phyloP scores from a whole-genome alignment of 2,329 filamentous ascomycete genomes.

The Phoma sp. region DNA sequence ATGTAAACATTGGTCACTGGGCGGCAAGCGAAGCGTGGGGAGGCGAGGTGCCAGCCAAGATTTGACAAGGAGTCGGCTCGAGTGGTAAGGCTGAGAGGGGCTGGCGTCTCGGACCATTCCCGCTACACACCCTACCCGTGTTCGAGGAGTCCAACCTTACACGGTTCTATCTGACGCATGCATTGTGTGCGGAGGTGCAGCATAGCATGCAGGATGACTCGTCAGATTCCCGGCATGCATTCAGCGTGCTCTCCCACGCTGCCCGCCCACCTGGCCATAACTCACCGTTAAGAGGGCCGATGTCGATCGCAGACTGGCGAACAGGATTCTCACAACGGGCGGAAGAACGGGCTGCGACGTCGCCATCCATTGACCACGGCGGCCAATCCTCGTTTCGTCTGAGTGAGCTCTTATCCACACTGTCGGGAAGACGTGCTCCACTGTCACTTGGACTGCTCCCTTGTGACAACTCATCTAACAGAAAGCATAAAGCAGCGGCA shows the following conservation, averaged over 20 bases:
- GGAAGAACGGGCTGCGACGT: conserved; percentile 27
- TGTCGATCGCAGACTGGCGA: conserved; percentile 29
- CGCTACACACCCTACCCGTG: conserved; percentile 23
- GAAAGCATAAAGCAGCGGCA: neutral
- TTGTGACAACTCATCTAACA: conserved; percentile 3
- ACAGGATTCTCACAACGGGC: conserved; percentile 29
- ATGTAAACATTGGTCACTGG: conserved; percentile 2
- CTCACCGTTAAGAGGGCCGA: conserved; percentile 22
- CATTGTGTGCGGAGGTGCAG: conserved; percentile 25
- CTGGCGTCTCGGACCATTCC: conserved; percentile 17
- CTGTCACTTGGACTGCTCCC: neutral
- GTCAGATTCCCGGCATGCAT: conserved; percentile 14
- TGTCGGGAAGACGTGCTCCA: conserved; percentile 23
- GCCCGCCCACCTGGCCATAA: conserved; percentile 12
- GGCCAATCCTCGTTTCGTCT: conserved; percentile 29
- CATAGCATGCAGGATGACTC: conserved; percentile 24
- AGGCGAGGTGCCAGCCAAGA: conserved; percentile 10
- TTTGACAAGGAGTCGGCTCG: conserved; percentile 5
- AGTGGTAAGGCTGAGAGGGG: conserved; percentile 32
- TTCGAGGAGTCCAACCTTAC: conserved; percentile 21
- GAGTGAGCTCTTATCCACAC: conserved; percentile 32
- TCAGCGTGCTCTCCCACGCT: conserved; percentile 9
- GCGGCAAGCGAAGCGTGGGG: conserved; percentile 23
- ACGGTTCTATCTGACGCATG: conserved; percentile 24
- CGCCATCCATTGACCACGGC: conserved; percentile 15